Conservation (phyloP, 805 yeast species). For the Naumovozyma castellii region DNA sequence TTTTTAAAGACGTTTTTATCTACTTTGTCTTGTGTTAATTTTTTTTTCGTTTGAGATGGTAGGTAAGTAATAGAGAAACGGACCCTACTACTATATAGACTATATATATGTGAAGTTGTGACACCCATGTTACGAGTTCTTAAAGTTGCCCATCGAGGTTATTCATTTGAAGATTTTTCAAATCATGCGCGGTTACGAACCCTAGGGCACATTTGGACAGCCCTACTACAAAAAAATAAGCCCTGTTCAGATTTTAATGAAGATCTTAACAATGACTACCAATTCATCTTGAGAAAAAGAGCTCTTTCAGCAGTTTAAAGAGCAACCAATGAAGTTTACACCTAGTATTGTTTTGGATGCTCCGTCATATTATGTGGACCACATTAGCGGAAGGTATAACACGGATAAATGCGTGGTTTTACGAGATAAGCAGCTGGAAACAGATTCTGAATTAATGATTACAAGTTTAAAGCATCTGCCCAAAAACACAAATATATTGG, state of each 20-base stretch:
- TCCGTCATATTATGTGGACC: constrained; percentile 36
- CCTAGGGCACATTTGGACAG: too few relatives aligned
- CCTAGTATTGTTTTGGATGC: constrained; percentile 42
- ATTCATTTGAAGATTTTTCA: not conserved
- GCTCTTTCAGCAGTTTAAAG: too few relatives aligned
- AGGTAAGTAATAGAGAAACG: too few relatives aligned
- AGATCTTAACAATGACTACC: too few relatives aligned
- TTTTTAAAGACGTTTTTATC: not conserved
- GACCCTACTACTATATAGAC: too few relatives aligned
- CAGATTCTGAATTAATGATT: constrained; percentile 34
- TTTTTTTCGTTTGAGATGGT: too few relatives aligned
- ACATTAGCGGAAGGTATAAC: constrained; percentile 28
- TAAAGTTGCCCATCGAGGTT: not conserved
- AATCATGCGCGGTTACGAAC: not conserved
- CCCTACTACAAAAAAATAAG: too few relatives aligned
- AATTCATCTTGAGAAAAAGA: too few relatives aligned
- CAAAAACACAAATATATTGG: constrained; percentile 48
- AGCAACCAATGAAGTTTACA: constrained; percentile 43
- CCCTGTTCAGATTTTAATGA: too few relatives aligned
- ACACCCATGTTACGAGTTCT: too few relatives aligned
- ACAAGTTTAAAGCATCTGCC: constrained; percentile 34
- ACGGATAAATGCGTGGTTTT: constrained; percentile 22
- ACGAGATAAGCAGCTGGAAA: constrained; percentile 32
- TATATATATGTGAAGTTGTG: too few relatives aligned
- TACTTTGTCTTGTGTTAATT: too few relatives aligned